Evolutionary conservation across 495 filamentous ascomycete genomes (phyloP).

Genomic region (Hypoxylon fragiforme): DNA sequence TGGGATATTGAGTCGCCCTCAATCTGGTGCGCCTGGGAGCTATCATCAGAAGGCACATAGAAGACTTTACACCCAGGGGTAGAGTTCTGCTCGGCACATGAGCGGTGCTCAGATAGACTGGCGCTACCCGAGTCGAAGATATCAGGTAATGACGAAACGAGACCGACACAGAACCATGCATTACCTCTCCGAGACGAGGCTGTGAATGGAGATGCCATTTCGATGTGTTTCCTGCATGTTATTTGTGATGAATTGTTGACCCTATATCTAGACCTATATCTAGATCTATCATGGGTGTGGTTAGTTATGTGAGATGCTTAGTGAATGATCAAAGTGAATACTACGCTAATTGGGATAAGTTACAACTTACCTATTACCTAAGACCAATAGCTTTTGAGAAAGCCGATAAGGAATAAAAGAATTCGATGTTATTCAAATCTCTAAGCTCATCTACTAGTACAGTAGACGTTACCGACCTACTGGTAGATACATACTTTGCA

Average conservation of each 20-base stretch:
- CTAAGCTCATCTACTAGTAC: too few relatives aligned
- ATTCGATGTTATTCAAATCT: too few relatives aligned
- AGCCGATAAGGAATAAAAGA: too few relatives aligned
- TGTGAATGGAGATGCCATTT: conserved; percentile 34
- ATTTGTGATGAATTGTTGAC: background rate
- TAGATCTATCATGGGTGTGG: too few relatives aligned
- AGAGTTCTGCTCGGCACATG: conserved; percentile 34
- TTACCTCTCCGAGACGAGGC: conserved; percentile 36
- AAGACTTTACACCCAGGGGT: conserved; percentile 59
- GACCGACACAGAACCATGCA: conserved; percentile 52
- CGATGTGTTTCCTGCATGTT: conserved; percentile 1
- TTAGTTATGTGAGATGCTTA: too few relatives aligned
- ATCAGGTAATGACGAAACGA: conserved; percentile 55
- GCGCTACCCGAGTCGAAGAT: conserved; percentile 44
- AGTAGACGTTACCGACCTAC: background rate
- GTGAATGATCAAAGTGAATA: too few relatives aligned
- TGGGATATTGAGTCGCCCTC: conserved; percentile 41
- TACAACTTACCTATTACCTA: too few relatives aligned
- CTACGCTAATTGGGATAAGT: too few relatives aligned
- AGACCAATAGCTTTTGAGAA: too few relatives aligned
- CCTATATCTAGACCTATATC: too few relatives aligned
- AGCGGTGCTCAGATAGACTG: conserved; percentile 34
- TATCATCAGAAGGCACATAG: conserved; percentile 48
- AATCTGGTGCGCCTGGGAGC: conserved; percentile 42
- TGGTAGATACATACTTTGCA: background rate